Percentiles rank a stretch among this genome's conserved stretches.
phyloP scores from a whole-genome alignment of 495 filamentous ascomycete genomes.

The Stereocaulon alpinum region DNA sequence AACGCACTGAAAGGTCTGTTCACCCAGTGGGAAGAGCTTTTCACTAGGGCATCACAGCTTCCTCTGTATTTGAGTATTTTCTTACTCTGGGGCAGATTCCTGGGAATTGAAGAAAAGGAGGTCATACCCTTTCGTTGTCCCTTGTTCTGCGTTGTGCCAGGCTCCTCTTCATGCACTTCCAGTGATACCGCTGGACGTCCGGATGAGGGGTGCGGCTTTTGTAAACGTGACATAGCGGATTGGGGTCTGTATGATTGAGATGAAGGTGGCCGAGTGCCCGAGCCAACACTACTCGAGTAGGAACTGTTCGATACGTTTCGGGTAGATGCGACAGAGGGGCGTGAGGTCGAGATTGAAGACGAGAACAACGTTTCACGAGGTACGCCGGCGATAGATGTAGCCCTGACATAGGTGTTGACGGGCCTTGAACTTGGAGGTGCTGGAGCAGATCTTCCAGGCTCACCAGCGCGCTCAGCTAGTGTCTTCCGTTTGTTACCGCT shows the following conservation, averaged over 20 bases:
- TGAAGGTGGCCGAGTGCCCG: conserved; percentile 40
- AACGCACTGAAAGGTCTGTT: conserved; percentile 2
- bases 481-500: conserved; percentile 43
- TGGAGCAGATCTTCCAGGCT: conserved; percentile 32
- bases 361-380: conserved; percentile 35
- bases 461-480: conserved; percentile 44
- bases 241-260: conserved; percentile 36
- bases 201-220: conserved; percentile 34
- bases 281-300: conserved; percentile 49
- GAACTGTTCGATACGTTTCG: conserved; percentile 39
- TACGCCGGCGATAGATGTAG: conserved; percentile 32
- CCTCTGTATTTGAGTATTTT: conserved; percentile 7
- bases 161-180: conserved; percentile 43
- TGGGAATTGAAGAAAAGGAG: conserved; percentile 26
- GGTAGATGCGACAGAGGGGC: conserved; percentile 36
- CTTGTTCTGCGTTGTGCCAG: conserved; percentile 30
- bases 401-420: conserved; percentile 26
- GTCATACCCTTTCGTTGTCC: conserved; percentile 65
- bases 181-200: conserved; percentile 51
- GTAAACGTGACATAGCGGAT: conserved; percentile 33
- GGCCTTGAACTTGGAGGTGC: conserved; percentile 31
- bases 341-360: conserved; percentile 33
- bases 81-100: conserved; percentile 16
- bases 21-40: neutral
- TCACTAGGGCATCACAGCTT: conserved; percentile 15